Evolutionary conservation across 2,329 filamentous ascomycete species (phyloP), one percentile per base, ranked within the genome.

Genomic region (Cadophora malorum): DNA sequence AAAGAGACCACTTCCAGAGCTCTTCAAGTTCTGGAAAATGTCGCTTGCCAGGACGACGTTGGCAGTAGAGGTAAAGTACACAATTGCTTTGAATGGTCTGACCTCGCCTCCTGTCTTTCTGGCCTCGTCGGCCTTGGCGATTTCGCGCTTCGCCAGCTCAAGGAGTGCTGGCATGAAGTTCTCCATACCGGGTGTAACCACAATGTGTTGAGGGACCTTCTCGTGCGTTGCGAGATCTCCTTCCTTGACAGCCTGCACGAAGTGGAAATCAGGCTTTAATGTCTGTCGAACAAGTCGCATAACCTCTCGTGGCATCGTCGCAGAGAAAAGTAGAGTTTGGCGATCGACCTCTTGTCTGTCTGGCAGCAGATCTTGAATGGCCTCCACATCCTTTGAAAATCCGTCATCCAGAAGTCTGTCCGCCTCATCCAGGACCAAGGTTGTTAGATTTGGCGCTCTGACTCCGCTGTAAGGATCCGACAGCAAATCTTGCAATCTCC

Each of bases 371-470:
- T 77, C 61, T 61, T 87, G 80, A 64, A 95, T 92, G 0, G 85
- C 78, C 35, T 84, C 79, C 63, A 95, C 85, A 67, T 91, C 90
- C 25, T 82, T 81, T 25, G 89, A 83, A 75, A 95, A 95, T 0
- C 92, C 96, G 82, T 96, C 94, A 82, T 99, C 96, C 79, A 99
- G 86, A 92, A 99, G 97, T 76, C 96, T 92, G 81, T 99, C 96
- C 74, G 96, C 96, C 84, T 99, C 96, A 76, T 99, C 96, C 63
- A 99, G 89, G 72, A 98, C 94, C 65, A 99, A 84, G 73, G 96
- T 96, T 77, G 92, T 92, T 83, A 98, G 90, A 78, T 92, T 90
- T 16, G 76, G 75, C 23, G 77, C 77, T 35, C 63, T 45, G 10
- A 79, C 69, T 53, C 74, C 84, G 66, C 76, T 77, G 63, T 72